Evolutionary conservation across 2,329 filamentous ascomycete genomes (phyloP).

Genomic region (Sphaerulina musiva): DNA sequence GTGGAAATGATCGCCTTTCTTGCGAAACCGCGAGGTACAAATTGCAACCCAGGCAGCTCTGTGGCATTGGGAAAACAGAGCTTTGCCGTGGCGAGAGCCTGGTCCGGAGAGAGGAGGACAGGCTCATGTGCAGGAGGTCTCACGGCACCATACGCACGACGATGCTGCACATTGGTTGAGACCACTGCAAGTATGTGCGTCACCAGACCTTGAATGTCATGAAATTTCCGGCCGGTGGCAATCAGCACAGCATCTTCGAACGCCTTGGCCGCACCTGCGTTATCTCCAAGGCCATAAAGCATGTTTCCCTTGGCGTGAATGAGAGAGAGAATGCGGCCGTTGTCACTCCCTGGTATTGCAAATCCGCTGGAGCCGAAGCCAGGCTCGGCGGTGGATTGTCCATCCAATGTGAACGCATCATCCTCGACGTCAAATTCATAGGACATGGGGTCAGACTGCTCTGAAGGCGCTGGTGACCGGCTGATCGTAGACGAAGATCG

Average conservation of each 20-base stretch:
- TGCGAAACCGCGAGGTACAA: conserved; percentile 63
- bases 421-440: conserved; percentile 51
- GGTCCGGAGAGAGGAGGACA: conserved; percentile 74
- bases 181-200: conserved; percentile 68
- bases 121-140: conserved; percentile 48
- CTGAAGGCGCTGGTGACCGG: conserved; percentile 48
- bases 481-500: conserved; percentile 50
- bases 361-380: conserved; percentile 78
- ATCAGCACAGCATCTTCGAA: conserved; percentile 95
- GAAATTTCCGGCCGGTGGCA: conserved; percentile 64
- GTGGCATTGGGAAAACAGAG: conserved; percentile 72
- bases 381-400: conserved; percentile 39
- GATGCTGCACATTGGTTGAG: conserved; percentile 28
- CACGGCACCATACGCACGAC: background rate
- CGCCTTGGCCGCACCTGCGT: conserved; percentile 70
- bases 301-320: conserved; percentile 98
- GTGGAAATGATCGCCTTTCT: conserved; percentile 79
- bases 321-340: conserved; percentile 85
- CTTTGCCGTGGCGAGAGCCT: conserved; percentile 72
- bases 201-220: conserved; percentile 72
- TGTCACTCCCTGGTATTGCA: conserved; percentile 74
- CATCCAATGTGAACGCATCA: conserved; percentile 33
- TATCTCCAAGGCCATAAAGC: conserved; percentile 83
- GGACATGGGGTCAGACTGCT: conserved; percentile 50
- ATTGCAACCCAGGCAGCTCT: conserved; percentile 70